Base-by-base conservation (phyloP, 1,139 yeast species). In the Debaryomyces robertsiae region DNA sequence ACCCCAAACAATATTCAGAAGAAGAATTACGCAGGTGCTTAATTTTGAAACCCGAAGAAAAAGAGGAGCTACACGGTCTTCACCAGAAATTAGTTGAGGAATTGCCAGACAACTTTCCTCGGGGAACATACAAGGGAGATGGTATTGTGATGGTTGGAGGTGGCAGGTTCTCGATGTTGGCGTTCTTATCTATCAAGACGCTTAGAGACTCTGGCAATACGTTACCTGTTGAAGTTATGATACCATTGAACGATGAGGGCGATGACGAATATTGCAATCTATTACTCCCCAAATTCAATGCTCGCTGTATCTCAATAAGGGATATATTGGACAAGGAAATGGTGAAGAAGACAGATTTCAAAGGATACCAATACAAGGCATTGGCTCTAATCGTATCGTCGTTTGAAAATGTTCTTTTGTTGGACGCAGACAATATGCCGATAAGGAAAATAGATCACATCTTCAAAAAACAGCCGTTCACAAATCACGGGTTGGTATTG, bases 401-500 rank as follows among this genome's bases (percentile, higher is more conserved):
- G 6, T 73, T 73, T 48, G 69, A 73, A 45, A 63, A 71, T 43
- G 67, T 70, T 4, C 53, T 72, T 22, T 54, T 73, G 35, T 50
- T 73, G 32, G 77, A 73, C 49, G 65, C 75, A 7, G 77, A 71
- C 44, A 73, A 71, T 44, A 53, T 70, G 3, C 48, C 66, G 3
- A 51, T 71, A 9, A 47, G 58, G 16, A 61, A 67, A 23, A 76
- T 76, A 0, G 73, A 66, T 32, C 44, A 48, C 4, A 46, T 84
- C 2, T 80, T 85, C 52, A 67, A 68, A 9, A 67, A 76, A 39
- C 76, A 75, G 29, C 77, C 86, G 5, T 86, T 73, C 60, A 59
- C 59, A 27, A 53, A 69, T 16, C 61, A 71, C 36, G 91, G 93
- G 1, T 70, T 83, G 63, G 74, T 86, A 4, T 65, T 83, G 17